Evolutionary conservation across 2,329 filamentous ascomycete species (phyloP), one percentile per base, ranked within the genome.

Genomic region (Ceratocystis variospora): DNA sequence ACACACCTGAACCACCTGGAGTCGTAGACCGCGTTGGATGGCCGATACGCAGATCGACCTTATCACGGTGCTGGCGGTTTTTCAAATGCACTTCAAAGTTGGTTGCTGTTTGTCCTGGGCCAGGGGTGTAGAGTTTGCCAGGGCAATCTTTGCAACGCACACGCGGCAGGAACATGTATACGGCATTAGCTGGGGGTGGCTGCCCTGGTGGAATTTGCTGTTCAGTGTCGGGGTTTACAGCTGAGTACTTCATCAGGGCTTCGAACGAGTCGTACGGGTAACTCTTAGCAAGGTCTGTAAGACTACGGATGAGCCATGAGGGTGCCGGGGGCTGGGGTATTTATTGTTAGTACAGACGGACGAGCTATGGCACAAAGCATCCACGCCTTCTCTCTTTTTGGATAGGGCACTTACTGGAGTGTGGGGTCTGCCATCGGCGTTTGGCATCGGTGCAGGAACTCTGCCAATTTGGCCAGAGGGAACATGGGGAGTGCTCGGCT

Each of bases 1-100:
- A 15, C 45, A 22, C 12, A 33, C 22, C 37, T 2, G 53, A 41
- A 15, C 28, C 59, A 15, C 28, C 59, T n/a, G 48, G 65, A 17
- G 33, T 59, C 28, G 33, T 59, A 10, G 69, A 68, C 37, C 68
- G 65, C 50, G 71, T 71, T 48, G 71, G 67, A 41, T 69, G 70
- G 41, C 71, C 71, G 48, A 74, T 69, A 31, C 77, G 72, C 64
- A 69, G 68, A 46, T 73, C 73, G 8, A 92, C 89, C 71, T 83
- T 83, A 70, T 89, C 85, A 71, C 87, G 83, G 75, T 99, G 94
- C 64, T 82, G 79, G 55, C 88, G 84, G 75, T 96, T 96, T 75
- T 87, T 89, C 62, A 97, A 79, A 77, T 99, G 94, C 0, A 95
- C 85, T 76, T 96, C 90, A 69, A 99, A 99, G 73, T 96, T 96